phyloP scores from a whole-genome alignment of 2,329 filamentous ascomycete genomes.

The Orbilia brochopaga region DNA sequence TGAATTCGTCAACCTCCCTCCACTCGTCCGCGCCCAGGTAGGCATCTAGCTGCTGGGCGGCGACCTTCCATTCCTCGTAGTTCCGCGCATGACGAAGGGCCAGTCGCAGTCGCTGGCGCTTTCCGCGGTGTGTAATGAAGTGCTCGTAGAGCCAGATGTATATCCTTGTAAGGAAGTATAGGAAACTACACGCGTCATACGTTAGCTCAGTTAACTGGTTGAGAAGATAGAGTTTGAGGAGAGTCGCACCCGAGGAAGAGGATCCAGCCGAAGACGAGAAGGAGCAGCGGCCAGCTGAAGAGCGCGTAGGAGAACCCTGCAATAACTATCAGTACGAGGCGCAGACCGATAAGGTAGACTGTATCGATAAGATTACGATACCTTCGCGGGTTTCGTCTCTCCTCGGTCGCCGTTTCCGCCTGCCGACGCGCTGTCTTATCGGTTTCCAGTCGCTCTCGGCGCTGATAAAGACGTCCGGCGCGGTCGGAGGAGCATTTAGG shows the following conservation, averaged over 20 bases:
- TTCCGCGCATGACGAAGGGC: conserved; percentile 73
- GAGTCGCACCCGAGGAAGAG: conserved; percentile 64
- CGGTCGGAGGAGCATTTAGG: conserved; percentile 52
- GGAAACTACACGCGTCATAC: conserved; percentile 59
- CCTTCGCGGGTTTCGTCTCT: conserved; percentile 92
- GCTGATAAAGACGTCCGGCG: conserved; percentile 69
- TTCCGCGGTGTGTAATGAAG: conserved; percentile 85
- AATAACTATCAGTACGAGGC: conserved; percentile 4
- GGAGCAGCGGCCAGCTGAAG: conserved; percentile 87
- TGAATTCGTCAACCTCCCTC: conserved; percentile 78
- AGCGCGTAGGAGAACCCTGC: conserved; percentile 78
- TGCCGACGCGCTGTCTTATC: conserved; percentile 72
- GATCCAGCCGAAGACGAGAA: conserved; percentile 82
- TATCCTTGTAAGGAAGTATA: conserved; percentile 79
- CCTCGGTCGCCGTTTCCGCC: conserved; percentile 59
- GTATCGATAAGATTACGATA: neutral
- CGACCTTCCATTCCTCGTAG: conserved; percentile 82
- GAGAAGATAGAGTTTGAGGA: neutral
- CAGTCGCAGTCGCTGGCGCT: conserved; percentile 72
- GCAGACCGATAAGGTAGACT: too few species aligned
- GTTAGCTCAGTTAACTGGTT: neutral
- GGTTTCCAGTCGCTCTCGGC: conserved; percentile 97
- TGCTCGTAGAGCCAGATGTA: conserved; percentile 96
- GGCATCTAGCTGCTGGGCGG: conserved; percentile 77
- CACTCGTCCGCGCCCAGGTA: conserved; percentile 81